phyloP scores from a whole-genome alignment of 345 rosid species.

The Excoecaria cochinchinensis region DNA sequence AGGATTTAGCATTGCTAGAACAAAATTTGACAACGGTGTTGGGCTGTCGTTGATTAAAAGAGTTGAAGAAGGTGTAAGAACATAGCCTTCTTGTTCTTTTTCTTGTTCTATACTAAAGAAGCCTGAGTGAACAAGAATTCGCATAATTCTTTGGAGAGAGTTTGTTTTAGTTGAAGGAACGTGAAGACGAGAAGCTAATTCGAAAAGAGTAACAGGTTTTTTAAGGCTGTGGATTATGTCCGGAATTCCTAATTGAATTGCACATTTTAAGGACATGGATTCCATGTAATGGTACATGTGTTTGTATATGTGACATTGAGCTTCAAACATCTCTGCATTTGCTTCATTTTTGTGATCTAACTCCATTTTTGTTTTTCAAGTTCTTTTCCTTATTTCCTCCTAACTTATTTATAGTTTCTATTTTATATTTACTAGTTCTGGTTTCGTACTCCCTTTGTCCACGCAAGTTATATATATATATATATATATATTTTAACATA shows the following conservation, averaged over 20 bases:
- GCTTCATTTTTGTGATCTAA: conserved; percentile 7
- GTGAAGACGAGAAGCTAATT: conserved; percentile 17
- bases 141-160: conserved; percentile 23
- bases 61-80: conserved; percentile 20
- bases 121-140: conserved; percentile 23
- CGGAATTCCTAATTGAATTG: conserved; percentile 23
- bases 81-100: conserved; percentile 17
- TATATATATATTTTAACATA: too few relatives aligned
- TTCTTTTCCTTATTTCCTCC: not conserved
- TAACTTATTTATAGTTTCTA: not conserved
- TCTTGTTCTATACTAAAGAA: conserved; percentile 6
- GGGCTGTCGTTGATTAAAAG: conserved; percentile 18
- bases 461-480: too few relatives aligned
- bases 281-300: conserved; percentile 20
- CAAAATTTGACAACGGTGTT: not conserved
- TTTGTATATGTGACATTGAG: conserved; percentile 22
- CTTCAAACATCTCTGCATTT: conserved; percentile 12
- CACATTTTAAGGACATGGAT: conserved; percentile 27
- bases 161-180: conserved; percentile 4
- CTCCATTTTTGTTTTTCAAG: not conserved
- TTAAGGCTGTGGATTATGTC: conserved; percentile 13
- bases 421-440: not conserved
- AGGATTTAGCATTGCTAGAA: conserved; percentile 20
- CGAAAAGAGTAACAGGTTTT: conserved; percentile 15
- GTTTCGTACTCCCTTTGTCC: not conserved